Conservation (phyloP, 805 yeast genomes). For the Nakazawaea wyomingensis region DNA sequence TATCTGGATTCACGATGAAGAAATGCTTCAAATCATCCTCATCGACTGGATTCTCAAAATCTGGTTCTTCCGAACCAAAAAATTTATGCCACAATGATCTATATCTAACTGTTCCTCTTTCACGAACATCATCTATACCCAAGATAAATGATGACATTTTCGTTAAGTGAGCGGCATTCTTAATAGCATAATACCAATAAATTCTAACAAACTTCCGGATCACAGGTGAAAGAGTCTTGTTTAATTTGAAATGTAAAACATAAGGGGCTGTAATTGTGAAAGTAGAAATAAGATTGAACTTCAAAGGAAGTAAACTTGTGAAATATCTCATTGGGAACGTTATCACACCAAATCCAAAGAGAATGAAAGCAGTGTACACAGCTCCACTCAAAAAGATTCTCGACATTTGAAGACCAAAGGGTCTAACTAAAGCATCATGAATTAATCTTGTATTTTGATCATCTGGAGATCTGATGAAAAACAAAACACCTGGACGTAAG, state of each 20-base stretch:
- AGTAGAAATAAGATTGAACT: background rate
- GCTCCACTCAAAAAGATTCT: constrained; percentile 68
- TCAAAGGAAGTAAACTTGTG: constrained; percentile 27
- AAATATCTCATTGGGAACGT: constrained; percentile 42
- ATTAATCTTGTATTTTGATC: constrained; percentile 85
- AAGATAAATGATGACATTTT: constrained; percentile 79
- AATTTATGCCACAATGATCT: constrained; percentile 43
- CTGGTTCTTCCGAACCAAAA: constrained; percentile 38
- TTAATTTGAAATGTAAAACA: constrained; percentile 26
- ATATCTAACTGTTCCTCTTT: constrained; percentile 64
- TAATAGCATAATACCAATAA: constrained; percentile 63
- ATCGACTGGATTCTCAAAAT: constrained; percentile 54
- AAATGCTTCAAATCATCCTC: constrained; percentile 36
- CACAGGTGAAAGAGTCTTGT: constrained; percentile 1
- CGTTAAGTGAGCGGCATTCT: constrained; percentile 46
- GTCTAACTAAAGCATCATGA: constrained; percentile 80
- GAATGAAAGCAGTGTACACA: constrained; percentile 68
- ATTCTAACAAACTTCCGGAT: constrained; percentile 29
- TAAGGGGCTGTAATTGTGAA: background rate
- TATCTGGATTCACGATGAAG: constrained; percentile 36
- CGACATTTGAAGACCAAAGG: constrained; percentile 66
- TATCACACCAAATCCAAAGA: constrained; percentile 67
- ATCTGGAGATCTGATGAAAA: constrained; percentile 89
- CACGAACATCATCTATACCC: constrained; percentile 54
- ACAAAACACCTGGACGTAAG: constrained; percentile 83